A percentile compares a stretch with the other conserved stretches of the same genome.
phyloP scores from a whole-genome alignment of 202 grass and related monocot species.

The Schoenoplectus triqueter region DNA sequence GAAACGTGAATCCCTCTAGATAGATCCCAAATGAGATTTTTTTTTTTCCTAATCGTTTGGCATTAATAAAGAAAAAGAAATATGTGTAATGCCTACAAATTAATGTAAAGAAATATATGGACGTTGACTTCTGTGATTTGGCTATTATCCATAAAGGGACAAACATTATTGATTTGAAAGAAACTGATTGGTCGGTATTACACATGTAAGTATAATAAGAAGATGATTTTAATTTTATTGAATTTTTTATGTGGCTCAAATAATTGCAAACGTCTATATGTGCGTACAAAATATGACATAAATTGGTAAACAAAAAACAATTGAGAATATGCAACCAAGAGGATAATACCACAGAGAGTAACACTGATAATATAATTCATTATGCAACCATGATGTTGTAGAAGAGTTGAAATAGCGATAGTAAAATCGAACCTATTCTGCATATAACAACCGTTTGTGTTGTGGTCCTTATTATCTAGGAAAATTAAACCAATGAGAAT shows the following conservation, averaged over 20 bases:
- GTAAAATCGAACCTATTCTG: too few species aligned
- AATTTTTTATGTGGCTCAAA: neutral
- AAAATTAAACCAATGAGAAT: neutral
- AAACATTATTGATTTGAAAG: neutral
- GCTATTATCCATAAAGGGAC: neutral
- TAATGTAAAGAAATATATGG: neutral
- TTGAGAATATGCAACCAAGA: neutral
- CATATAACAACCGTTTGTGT: too few species aligned
- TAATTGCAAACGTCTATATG: neutral
- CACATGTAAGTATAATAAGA: neutral
- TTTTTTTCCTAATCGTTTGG: neutral
- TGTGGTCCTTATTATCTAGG: too few species aligned
- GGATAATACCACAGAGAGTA: neutral
- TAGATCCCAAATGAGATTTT: neutral
- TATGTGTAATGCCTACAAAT: neutral
- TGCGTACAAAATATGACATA: neutral
- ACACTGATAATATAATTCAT: neutral
- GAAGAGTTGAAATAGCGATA: too few species aligned
- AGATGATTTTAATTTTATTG: neutral
- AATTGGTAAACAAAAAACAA: neutral
- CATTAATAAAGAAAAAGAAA: slow-evolving; percentile 21
- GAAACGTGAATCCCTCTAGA: neutral
- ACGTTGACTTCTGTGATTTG: neutral
- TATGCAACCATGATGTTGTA: neutral
- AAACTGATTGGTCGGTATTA: neutral